phyloP scores from a whole-genome alignment of 148 eudicot species.

The Simmondsia chinensis region DNA sequence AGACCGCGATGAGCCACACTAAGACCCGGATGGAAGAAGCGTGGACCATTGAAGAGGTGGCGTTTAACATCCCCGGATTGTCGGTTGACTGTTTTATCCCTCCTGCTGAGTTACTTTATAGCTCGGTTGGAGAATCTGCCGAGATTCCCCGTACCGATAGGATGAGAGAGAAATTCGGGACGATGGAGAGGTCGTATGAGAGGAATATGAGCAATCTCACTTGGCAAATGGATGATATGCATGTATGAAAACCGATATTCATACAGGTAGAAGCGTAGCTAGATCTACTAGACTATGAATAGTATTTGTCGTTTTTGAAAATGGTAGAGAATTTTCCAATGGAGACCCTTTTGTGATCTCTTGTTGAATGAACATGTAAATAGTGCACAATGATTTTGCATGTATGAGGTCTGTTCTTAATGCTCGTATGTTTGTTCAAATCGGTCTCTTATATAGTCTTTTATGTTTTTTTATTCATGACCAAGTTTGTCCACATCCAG shows the following conservation, averaged over 20 bases:
- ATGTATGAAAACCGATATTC: conserved; percentile 15
- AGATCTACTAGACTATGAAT: conserved; percentile 16
- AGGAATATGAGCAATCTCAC: conserved; percentile 31
- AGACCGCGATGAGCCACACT: conserved; percentile 73
- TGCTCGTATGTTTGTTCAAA: conserved; percentile 10
- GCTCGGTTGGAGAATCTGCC: conserved; percentile 43
- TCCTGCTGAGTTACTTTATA: conserved; percentile 68
- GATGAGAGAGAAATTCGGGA: conserved; percentile 67
- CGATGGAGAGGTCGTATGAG: conserved; percentile 34
- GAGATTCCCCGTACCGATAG: conserved; percentile 56
- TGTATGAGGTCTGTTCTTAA: conserved; percentile 13
- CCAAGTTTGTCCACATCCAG: too few species aligned
- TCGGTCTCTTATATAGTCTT: too few species aligned
- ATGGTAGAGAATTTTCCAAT: conserved; percentile 20
- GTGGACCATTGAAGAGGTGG: conserved; percentile 75
- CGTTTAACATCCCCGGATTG: conserved; percentile 70
- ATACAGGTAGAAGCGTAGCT: conserved; percentile 22
- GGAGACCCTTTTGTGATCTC: conserved; percentile 16
- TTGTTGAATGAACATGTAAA: conserved; percentile 44
- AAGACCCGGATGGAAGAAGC: conserved; percentile 76
- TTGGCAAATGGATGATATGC: conserved; percentile 54
- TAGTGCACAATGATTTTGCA: conserved; percentile 30
- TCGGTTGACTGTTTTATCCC: conserved; percentile 87
- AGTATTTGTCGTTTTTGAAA: conserved; percentile 10
- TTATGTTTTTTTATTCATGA: too few species aligned